These are phyloP conservation scores for Aspergillus ochraceus DNA, from an alignment of 2,329 filamentous ascomycete genomes.

Conservation along the genomic window DNA sequence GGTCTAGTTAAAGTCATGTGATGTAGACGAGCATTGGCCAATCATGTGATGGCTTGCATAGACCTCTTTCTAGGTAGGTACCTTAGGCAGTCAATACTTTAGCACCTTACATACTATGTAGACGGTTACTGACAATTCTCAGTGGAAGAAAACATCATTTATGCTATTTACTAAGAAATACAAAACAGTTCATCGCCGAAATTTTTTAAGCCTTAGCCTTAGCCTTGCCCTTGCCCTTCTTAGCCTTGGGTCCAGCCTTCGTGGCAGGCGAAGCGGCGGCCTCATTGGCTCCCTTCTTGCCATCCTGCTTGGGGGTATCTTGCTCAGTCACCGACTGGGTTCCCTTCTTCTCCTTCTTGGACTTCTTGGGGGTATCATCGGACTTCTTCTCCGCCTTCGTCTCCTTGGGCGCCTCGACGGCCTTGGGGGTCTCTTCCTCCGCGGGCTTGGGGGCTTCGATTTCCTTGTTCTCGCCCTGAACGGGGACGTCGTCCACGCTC, in stretches of 20 bases:
- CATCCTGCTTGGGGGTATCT: slow-evolving; percentile 8
- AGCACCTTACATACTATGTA: no score
- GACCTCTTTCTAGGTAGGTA: no score
- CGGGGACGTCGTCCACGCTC: slow-evolving; percentile 55
- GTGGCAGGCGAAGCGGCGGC: slow-evolving; percentile 22
- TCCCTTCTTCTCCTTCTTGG: slow-evolving; percentile 26
- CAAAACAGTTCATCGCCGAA: neutral
- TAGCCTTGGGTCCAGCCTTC: slow-evolving; percentile 31
- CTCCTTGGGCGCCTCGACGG: slow-evolving; percentile 11
- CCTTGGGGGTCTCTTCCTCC: slow-evolving; percentile 28
- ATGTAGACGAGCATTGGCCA: neutral
- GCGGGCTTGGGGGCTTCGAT: slow-evolving; percentile 33
- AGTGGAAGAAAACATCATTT: slow-evolving; percentile 6
- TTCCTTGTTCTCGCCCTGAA: slow-evolving; percentile 37
- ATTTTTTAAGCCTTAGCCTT: slow-evolving; percentile 30
- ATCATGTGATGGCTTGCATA: neutral
- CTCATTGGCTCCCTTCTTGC: slow-evolving; percentile 12
- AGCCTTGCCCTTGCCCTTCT: slow-evolving; percentile 32
- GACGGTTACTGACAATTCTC: neutral
- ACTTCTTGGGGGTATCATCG: slow-evolving; percentile 23
- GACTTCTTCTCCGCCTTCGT: slow-evolving; percentile 7
- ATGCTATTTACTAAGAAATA: slow-evolving; percentile 11
- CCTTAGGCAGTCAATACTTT: no score
- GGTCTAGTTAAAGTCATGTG: neutral
- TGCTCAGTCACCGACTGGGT: slow-evolving; percentile 12